Evolutionary conservation across 257 asterid genomes (phyloP).

Genomic region (Solanum ossicruentum): DNA sequence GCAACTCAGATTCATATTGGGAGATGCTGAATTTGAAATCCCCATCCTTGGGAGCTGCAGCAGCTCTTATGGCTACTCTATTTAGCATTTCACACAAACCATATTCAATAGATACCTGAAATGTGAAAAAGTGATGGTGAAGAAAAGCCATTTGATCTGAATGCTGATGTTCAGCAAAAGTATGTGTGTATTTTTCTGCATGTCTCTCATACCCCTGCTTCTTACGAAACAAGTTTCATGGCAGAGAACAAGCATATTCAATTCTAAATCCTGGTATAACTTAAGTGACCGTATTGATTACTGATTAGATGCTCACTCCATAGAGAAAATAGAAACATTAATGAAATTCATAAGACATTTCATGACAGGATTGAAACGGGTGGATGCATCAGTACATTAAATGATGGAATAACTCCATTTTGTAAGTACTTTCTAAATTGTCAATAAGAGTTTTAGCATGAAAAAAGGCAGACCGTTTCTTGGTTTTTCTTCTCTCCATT

Average conservation of each 20-base stretch:
- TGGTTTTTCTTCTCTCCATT: neutral
- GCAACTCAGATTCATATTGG: conserved; percentile 53
- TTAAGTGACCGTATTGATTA: neutral
- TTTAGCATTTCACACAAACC: conserved; percentile 89
- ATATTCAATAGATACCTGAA: conserved; percentile 68
- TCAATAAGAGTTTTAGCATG: neutral
- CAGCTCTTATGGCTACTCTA: conserved; percentile 41
- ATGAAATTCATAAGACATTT: neutral
- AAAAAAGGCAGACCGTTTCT: neutral
- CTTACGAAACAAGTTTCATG: neutral
- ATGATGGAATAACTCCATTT: neutral
- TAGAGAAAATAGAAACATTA: neutral
- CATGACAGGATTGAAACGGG: neutral
- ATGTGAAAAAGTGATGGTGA: neutral
- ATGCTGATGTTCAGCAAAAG: neutral
- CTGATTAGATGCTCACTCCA: neutral
- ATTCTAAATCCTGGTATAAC: neutral
- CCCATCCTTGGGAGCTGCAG: conserved; percentile 68
- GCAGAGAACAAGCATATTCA: neutral
- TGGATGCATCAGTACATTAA: neutral
- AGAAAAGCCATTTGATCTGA: neutral
- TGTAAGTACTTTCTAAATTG: neutral
- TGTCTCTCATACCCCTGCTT: neutral
- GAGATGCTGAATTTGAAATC: conserved; percentile 46
- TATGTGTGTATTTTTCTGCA: neutral